Evolutionary conservation across 202 grass and related monocot species (phyloP).

Genomic region (Schoenoplectus triqueter): DNA sequence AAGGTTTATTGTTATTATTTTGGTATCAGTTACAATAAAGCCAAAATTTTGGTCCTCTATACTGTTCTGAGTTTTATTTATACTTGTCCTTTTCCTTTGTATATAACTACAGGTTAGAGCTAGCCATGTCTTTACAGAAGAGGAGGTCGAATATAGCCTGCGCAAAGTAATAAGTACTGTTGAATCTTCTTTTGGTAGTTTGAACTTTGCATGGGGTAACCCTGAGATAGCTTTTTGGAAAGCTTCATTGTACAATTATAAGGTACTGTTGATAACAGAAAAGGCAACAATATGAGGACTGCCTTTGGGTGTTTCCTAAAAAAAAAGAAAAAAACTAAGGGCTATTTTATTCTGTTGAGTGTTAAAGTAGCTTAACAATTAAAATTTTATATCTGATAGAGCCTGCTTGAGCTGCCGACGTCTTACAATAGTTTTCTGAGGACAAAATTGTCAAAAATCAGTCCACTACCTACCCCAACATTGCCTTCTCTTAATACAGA

Average conservation of each 20-base stretch:
- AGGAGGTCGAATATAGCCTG: conserved; percentile 69
- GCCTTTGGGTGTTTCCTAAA: neutral
- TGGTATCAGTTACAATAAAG: conserved; percentile 17
- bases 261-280: conserved; percentile 47
- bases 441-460: conserved; percentile 52
- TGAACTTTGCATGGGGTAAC: conserved; percentile 56
- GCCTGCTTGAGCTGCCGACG: conserved; percentile 51
- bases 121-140: conserved; percentile 84
- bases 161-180: conserved; percentile 59
- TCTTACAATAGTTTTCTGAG: conserved; percentile 64
- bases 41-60: conserved; percentile 10
- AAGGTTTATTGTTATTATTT: conserved; percentile 64
- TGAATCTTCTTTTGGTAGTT: conserved; percentile 66
- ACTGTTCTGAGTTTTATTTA: conserved; percentile 39
- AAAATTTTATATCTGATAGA: conserved; percentile 53
- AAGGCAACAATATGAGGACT: neutral
- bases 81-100: conserved; percentile 10
- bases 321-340: neutral
- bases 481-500: conserved; percentile 73
- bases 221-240: conserved; percentile 76
- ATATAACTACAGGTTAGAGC: conserved; percentile 76
- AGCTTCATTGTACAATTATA: conserved; percentile 69
- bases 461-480: conserved; percentile 53
- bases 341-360: neutral
- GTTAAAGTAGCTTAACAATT: conserved; percentile 24